Base-by-base conservation (phyloP, 1,284 basidiomycete species). In the Ceratobasidium papillatum region DNA sequence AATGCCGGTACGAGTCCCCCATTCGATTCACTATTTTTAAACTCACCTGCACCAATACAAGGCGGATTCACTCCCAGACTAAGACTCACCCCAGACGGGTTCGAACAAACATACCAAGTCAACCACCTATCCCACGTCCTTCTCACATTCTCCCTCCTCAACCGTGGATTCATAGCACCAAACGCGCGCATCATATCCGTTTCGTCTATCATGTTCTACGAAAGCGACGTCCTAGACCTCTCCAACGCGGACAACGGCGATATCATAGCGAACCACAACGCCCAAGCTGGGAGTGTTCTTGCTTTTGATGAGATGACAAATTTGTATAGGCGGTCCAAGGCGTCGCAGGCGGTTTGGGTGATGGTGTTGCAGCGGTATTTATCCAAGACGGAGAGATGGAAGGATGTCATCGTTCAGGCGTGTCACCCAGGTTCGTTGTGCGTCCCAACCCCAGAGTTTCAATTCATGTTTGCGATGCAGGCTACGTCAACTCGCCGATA, bases 371-470 rank as follows among this genome's bases (percentile, higher is more conserved):
- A 76, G 38, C 59, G 56, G 8, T 22, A 36, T 4, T 43, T 74
- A 1, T 9, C 43, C 4, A 49, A 41, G 17, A 62, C 11, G 5
- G 47, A 68, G 14, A n/a, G 56, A 8, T 76, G 65, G 72, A 63
- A 71, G 22, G 58, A 68, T 30, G 45, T 76, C 17, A 51, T 65
- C 1, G 65, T 58, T 5, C 74, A 74, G 9, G 19, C 75, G 32
- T 76, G 72, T 34, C 75, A 76, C 34, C 73, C 75, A 52, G 75
- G 75, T 74, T 41, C 69, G 65, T 34, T 3, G 14, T 5, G 27
- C 4, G 4, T 9, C 51, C 19, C 47, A 25, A 3, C 7, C 32
- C n/a, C 17, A 3, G 22, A 27, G 12, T 22, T 54, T 38, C 9
- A 3, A 54, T 52, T 12, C 17, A 11, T 25, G 5, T 11, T 54